A percentile compares a stretch with the other conserved stretches of the same genome.
Evolutionary conservation across 1,139 yeast species (phyloP).

Genomic region (Geotrichum phurueaensis): DNA sequence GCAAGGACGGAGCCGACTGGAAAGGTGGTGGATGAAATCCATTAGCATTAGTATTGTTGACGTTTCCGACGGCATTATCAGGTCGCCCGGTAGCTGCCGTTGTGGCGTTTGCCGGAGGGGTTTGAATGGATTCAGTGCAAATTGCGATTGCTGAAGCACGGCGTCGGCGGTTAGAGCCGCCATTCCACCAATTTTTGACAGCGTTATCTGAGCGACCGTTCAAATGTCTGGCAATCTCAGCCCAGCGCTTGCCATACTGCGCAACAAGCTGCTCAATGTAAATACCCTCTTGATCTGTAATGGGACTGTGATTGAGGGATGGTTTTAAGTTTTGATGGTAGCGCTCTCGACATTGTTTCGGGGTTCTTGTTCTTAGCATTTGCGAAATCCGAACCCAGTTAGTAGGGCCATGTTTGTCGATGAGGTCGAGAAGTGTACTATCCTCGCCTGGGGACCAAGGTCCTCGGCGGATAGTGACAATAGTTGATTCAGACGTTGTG

Average conservation of each 20-base stretch:
- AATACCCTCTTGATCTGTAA: conserved; percentile 77
- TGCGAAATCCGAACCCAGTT: conserved; percentile 88
- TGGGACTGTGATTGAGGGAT: conserved; percentile 71
- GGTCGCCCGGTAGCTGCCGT: conserved; percentile 11
- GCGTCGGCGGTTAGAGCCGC: conserved; percentile 76
- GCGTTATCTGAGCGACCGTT: conserved; percentile 88
- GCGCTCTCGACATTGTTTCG: conserved; percentile 88
- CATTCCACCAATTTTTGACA: conserved; percentile 96
- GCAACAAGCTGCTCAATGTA: conserved; percentile 73
- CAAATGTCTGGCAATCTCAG: conserved; percentile 82
- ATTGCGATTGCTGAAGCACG: conserved; percentile 38
- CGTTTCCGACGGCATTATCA: background rate
- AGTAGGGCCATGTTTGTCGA: conserved; percentile 70
- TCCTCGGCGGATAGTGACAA: conserved; percentile 46
- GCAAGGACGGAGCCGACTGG: background rate
- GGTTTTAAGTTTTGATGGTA: conserved; percentile 92
- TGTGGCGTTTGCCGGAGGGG: conserved; percentile 14
- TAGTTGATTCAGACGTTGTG: conserved; percentile 6
- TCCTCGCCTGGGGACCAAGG: conserved; percentile 92
- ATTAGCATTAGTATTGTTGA: background rate
- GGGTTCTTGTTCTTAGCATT: conserved; percentile 68
- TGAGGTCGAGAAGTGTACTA: conserved; percentile 60
- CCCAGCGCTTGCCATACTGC: conserved; percentile 87
- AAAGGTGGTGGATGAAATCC: background rate
- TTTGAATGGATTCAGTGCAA: conserved; percentile 13